Base-by-base conservation (phyloP, 1,284 basidiomycete genomes). In the Pyrrhoderma noxium region DNA sequence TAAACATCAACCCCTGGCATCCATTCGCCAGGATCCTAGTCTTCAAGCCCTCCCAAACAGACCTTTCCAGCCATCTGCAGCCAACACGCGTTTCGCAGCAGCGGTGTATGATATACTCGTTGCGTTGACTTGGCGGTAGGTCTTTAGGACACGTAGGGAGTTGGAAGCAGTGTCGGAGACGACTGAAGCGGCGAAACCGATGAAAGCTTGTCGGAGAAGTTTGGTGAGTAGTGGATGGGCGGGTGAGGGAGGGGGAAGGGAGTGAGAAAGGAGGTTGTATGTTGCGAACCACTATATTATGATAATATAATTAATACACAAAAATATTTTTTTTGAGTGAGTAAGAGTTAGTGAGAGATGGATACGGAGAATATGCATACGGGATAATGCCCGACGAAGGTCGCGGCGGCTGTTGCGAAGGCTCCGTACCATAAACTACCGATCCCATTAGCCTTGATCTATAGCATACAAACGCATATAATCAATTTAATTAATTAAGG, bases 361-460 rank as follows among this genome's bases (percentile, higher is more conserved):
- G n/a, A n/a, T n/a, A n/a, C n/a, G n/a, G n/a, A n/a, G n/a, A n/a
- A n/a, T n/a, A 7, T 27, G 65, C 74, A 14, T 58, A 79, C 80
- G 3, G 85, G 86, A 64, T 89, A 94, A 65, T 90, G 78, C 0
- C 92, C 92, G n/a, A 92, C 90, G 59, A 94, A 93, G 0, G 90
- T 93, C 5, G 91, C 92, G 3, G 83, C 90, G 1, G 90, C 91
- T 0, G 91, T 93, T 0, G 90, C 92, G 41, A 88, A 60, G 0
- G 91, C 91, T 21, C 91, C 91, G 57, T 87, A 92, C 88, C 89
- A 95, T 21, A 95, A 63, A 14, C 84, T 80, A 22, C 76, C 77
- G 14, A 93, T 65, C 1, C 92, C 92, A 59, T 90, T 82, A 47
- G 67, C 74, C 62, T 76, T 82, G 54, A 93, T 70, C 83, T 86